Evolutionary conservation across 495 filamentous ascomycete species (phyloP).

Genomic region (Podospora fimiseda): DNA sequence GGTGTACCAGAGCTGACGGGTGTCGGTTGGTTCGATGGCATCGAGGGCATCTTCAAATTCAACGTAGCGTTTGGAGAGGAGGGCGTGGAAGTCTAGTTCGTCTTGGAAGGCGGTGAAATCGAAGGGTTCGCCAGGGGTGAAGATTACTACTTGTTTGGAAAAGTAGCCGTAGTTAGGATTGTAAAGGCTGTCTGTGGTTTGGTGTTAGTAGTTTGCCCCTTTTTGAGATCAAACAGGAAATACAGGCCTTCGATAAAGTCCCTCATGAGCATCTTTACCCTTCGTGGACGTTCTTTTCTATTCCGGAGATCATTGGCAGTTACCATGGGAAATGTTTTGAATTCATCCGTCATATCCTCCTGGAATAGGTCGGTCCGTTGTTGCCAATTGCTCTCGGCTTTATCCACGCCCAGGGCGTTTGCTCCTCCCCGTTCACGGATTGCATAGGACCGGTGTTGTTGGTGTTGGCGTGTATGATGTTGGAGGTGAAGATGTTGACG

Average conservation of each 20-base stretch:
- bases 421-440: conserved; percentile 16
- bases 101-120: conserved; percentile 74
- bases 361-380: conserved; percentile 67
- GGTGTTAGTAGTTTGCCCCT: conserved; percentile 2
- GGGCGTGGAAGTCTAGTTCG: conserved; percentile 71
- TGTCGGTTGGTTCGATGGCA: conserved; percentile 52
- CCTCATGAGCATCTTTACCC: conserved; percentile 92
- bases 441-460: conserved; percentile 22
- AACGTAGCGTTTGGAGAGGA: conserved; percentile 72
- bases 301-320: conserved; percentile 69
- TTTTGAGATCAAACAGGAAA: not conserved
- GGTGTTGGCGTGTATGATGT: conserved; percentile 19
- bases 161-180: conserved; percentile 98
- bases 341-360: conserved; percentile 71
- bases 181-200: conserved; percentile 74
- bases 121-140: conserved; percentile 89
- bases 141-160: conserved; percentile 94
- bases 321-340: conserved; percentile 70
- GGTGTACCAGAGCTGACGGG: conserved; percentile 95
- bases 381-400: conserved; percentile 63
- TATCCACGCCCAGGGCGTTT: conserved; percentile 18
- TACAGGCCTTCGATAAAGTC: conserved; percentile 91
- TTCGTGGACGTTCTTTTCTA: conserved; percentile 67
- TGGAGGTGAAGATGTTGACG: conserved; percentile 13
- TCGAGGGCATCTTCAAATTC: conserved; percentile 89